These are phyloP conservation scores for Gossypium sturtianum DNA, from an alignment of 345 rosid genomes.

Conservation along the genomic window DNA sequence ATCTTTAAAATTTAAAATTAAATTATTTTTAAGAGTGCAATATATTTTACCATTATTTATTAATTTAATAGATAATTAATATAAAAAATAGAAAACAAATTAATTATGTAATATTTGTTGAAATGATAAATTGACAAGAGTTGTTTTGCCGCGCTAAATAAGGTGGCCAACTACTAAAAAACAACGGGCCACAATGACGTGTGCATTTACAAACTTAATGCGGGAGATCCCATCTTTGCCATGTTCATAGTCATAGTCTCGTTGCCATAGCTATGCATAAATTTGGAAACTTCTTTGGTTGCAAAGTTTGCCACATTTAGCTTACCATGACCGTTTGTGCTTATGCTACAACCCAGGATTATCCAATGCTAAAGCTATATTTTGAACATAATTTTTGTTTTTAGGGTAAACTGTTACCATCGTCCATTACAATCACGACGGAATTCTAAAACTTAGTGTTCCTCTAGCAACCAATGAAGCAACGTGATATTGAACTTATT, in stretches of 20 bases:
- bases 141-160: background rate
- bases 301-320: background rate
- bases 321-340: background rate
- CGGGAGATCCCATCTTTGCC: too few relatives aligned
- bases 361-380: background rate
- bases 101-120: background rate
- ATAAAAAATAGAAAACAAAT: too few relatives aligned
- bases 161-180: background rate
- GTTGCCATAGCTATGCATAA: background rate
- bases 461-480: too few relatives aligned
- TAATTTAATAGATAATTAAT: background rate
- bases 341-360: background rate
- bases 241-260: background rate
- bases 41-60: too few relatives aligned
- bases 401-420: background rate
- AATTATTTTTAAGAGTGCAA: too few relatives aligned
- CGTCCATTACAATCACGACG: background rate
- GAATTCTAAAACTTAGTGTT: background rate
- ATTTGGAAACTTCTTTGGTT: background rate
- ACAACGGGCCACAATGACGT: background rate
- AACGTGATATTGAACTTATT: too few relatives aligned
- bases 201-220: too few relatives aligned
- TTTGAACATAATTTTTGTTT: background rate
- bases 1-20: too few relatives aligned
- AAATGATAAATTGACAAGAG: background rate